Percentiles rank a stretch among this genome's conserved stretches.
Evolutionary conservation across 192 early-diverging fungal species (phyloP).

Genomic region (Coemansia sp.): DNA sequence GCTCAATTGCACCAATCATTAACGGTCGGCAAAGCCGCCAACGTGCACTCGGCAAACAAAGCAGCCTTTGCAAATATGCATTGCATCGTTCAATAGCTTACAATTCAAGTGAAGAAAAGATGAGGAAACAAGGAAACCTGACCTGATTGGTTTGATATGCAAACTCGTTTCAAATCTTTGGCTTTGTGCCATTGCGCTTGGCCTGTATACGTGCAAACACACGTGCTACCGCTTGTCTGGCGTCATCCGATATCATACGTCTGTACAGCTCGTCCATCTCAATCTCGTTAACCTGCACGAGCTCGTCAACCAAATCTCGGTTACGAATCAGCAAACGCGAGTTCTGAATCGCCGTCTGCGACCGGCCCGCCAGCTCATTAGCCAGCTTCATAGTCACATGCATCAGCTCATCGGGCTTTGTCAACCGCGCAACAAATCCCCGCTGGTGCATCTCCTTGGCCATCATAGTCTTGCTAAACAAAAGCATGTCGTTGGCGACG

Average conservation of each 20-base stretch:
- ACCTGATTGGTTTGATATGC: no score
- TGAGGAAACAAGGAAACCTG: no score
- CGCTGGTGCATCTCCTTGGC: constrained; percentile 62
- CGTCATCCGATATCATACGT: constrained; percentile 59
- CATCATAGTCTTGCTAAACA: constrained; percentile 58
- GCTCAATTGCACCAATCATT: no score
- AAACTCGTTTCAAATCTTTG: constrained; percentile 15
- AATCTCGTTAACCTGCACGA: constrained; percentile 54
- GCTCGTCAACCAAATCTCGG: constrained; percentile 37
- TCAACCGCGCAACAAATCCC: constrained; percentile 58
- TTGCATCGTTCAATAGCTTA: no score
- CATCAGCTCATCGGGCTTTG: constrained; percentile 56
- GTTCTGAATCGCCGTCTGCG: constrained; percentile 58
- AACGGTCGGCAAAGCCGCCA: no score
- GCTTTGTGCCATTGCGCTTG: constrained; percentile 3
- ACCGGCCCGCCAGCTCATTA: constrained; percentile 53
- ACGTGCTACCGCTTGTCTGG: constrained; percentile 51
- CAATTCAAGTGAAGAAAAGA: no score
- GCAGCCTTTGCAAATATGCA: no score
- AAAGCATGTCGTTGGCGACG: constrained; percentile 68
- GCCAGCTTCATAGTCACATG: constrained; percentile 56
- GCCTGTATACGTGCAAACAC: constrained; percentile 46
- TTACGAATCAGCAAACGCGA: constrained; percentile 60
- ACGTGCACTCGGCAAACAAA: no score
- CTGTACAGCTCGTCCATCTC: constrained; percentile 62